Percentiles rank a stretch among this genome's conserved stretches.
Conservation (phyloP, 331 rosid species). For the Prunus yedoensis region DNA sequence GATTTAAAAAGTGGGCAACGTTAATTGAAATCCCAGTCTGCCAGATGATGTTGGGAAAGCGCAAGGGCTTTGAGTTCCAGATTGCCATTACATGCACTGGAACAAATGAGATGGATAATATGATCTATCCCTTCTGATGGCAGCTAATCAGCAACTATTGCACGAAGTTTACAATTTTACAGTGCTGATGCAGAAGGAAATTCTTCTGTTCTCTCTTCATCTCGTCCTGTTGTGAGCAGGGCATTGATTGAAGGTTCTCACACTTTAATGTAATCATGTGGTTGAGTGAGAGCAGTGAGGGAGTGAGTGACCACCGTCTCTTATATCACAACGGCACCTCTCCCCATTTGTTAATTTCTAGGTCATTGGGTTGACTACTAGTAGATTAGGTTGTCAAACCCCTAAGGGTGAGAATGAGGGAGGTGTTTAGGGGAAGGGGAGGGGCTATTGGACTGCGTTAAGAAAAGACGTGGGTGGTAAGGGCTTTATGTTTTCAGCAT, state of each 20-base stretch:
- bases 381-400: too few species aligned
- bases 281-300: too few species aligned
- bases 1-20: neutral
- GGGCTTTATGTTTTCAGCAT: too few species aligned
- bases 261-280: too few species aligned
- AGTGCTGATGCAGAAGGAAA: neutral
- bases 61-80: slow-evolving; percentile 37
- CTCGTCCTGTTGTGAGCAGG: neutral
- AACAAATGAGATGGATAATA: slow-evolving; percentile 16
- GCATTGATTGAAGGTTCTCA: neutral
- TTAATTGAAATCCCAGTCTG: slow-evolving; percentile 12
- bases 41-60: slow-evolving; percentile 37
- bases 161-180: neutral
- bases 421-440: too few species aligned
- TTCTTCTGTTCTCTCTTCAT: neutral
- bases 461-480: too few species aligned
- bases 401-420: too few species aligned
- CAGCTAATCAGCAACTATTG: neutral
- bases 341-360: too few species aligned
- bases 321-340: too few species aligned
- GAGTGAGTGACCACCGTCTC: too few species aligned
- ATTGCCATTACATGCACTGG: slow-evolving; percentile 11
- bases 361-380: too few species aligned
- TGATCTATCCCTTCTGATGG: slow-evolving; percentile 36
- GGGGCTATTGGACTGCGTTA: too few species aligned